Base-by-base conservation (phyloP, 345 rosid genomes). In the Aquilaria sinensis region DNA sequence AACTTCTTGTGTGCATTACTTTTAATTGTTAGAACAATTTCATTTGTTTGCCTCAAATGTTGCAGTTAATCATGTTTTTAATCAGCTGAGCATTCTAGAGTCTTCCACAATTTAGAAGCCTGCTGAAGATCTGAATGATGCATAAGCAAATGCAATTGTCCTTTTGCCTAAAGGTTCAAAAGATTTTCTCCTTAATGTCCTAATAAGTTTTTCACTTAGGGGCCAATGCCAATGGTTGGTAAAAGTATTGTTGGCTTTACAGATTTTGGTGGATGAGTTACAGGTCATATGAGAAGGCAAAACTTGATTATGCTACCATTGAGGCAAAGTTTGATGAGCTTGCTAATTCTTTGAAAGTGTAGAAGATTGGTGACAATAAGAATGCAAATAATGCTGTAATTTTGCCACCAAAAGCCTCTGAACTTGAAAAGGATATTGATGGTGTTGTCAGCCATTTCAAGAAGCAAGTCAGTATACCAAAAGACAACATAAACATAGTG, bases 11-110 rank as follows among this genome's bases (percentile, higher is more conserved):
- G 1, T 3, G 43, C 57, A 56, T 3, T 58, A 70, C 23, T 23
- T 45, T 55, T 55, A 53, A 57, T 62, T 58, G 46, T 51, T 55
- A 57, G 48, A 23, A 62, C 58, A 33, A 56, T 49, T 61, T 52
- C 48, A 43, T 76, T 67, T 31, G 67, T 12, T 66, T 63, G 74
- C 57, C 67, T 52, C 59, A 70, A 72, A 71, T 72, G 43, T 68
- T 83, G 89, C 90, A 93, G 99, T 69, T 58, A 77, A 86, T 72
- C 72, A 51, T 72, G 37, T 93, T 57, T 77, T 90, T 54, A 93
- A 86, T 74, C 77, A 61, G 76, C 64, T 41, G 34, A 65, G 62
- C 58, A 66, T 58, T 66, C 67, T 59, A 70, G 72, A 72, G 55
- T 41, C 74, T 12, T 33, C 31, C 50, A 66, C 43, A 37, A 7